These are phyloP conservation scores for Aspergillaceae sp. DNA, from an alignment of 2,329 filamentous ascomycete species.

Conservation along the genomic window DNA sequence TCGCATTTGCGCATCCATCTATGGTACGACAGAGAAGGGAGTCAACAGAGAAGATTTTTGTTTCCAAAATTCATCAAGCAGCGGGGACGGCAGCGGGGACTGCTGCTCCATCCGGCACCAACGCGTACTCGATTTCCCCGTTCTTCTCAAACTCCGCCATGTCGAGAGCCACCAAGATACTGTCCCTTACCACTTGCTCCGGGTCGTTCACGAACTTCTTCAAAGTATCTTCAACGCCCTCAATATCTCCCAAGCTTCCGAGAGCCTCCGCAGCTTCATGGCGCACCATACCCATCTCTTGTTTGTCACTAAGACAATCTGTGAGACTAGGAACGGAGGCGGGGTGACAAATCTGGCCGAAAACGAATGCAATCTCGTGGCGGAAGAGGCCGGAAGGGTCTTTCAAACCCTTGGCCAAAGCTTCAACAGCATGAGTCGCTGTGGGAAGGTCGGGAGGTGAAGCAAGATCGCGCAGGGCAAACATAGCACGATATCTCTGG, in stretches of 20 bases:
- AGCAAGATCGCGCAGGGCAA: conserved; percentile 86
- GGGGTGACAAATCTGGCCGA: conserved; percentile 89
- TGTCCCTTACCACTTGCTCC: conserved; percentile 89
- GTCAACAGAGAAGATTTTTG: conserved; percentile 14
- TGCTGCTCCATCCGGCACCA: conserved; percentile 58
- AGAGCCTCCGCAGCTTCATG: conserved; percentile 96
- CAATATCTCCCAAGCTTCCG: conserved; percentile 85
- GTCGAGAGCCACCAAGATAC: conserved; percentile 87
- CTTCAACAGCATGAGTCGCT: conserved; percentile 75
- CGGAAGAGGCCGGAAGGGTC: conserved; percentile 90
- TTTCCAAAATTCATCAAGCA: conserved; percentile 16
- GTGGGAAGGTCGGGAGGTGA: conserved; percentile 87
- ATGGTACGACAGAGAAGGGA: conserved; percentile 14
- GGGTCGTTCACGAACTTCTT: conserved; percentile 79
- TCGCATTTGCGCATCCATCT: conserved; percentile 15
- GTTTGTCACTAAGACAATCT: conserved; percentile 63
- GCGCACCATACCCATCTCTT: conserved; percentile 91
- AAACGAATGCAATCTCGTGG: conserved; percentile 97
- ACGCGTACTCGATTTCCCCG: conserved; percentile 80
- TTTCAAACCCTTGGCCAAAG: conserved; percentile 73
- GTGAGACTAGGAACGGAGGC: conserved; percentile 90
- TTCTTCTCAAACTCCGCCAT: conserved; percentile 97
- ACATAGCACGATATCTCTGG: conserved; percentile 94
- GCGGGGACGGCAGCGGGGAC: conserved; percentile 18
- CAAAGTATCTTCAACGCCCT: conserved; percentile 80